phyloP scores from a whole-genome alignment of 2,329 filamentous ascomycete species.

The Trichoderma semiorbis region DNA sequence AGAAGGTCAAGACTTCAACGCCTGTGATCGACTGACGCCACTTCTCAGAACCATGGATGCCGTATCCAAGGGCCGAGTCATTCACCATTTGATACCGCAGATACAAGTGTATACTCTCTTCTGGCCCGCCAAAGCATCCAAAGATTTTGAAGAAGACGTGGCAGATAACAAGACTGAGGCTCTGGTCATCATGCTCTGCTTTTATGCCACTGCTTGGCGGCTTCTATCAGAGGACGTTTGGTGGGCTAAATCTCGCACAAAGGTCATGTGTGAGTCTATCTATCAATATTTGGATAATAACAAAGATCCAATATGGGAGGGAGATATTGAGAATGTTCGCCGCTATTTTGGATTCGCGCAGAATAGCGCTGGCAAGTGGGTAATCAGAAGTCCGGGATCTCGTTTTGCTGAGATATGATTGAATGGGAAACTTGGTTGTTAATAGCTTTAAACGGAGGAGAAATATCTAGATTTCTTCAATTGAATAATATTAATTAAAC shows the following conservation, averaged over 20 bases:
- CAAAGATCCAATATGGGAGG: not conserved
- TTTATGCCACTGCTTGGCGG: constrained; percentile 17
- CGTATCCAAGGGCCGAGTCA: not conserved
- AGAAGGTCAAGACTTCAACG: not conserved
- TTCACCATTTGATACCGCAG: constrained; percentile 4
- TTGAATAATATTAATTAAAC: not conserved
- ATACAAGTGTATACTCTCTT: constrained; percentile 6
- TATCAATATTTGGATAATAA: not conserved
- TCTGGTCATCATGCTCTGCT: constrained; percentile 10
- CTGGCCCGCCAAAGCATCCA: constrained; percentile 15
- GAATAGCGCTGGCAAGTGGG: not conserved
- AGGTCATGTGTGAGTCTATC: constrained; percentile 12
- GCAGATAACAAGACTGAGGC: not conserved
- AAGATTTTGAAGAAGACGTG: constrained; percentile 9
- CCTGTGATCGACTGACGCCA: constrained; percentile 8
- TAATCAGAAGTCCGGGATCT: not conserved
- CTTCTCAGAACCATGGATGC: constrained; percentile 6
- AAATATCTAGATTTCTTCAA: too few relatives aligned
- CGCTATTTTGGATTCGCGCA: not conserved
- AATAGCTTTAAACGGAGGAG: not conserved
- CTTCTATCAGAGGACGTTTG: constrained; percentile 3
- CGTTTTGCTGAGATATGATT: not conserved
- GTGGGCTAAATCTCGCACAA: constrained; percentile 5
- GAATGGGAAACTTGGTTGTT: not conserved
- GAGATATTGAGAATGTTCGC: not conserved